Conservation (phyloP, 495 filamentous ascomycete species). For the Tuber brumale region DNA sequence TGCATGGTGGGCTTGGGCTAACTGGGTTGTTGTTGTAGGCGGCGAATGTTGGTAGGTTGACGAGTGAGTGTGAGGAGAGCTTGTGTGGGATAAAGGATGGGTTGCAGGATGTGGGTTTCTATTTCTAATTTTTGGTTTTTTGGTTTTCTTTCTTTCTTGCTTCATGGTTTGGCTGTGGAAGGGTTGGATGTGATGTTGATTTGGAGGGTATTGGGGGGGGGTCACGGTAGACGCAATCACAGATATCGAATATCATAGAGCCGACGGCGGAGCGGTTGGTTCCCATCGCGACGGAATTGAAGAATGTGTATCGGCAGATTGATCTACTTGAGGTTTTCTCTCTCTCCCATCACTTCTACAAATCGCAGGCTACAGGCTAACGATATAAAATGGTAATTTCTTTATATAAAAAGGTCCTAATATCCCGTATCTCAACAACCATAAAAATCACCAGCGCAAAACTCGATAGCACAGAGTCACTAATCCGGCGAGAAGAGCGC, state of each 20-base stretch:
- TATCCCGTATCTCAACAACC: constrained; percentile 34
- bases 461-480: constrained; percentile 38
- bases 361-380: neutral
- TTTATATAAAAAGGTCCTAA: constrained; percentile 19
- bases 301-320: constrained; percentile 40
- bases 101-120: neutral
- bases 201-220: neutral
- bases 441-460: constrained; percentile 39
- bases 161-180: neutral
- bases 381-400: neutral
- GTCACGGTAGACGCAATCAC: constrained; percentile 31
- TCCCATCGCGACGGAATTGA: constrained; percentile 37
- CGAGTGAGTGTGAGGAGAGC: neutral
- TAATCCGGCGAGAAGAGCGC: constrained; percentile 37
- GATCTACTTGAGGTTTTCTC: constrained; percentile 38
- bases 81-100: neutral
- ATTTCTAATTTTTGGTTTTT: neutral
- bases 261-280: constrained; percentile 37
- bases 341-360: neutral
- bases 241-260: constrained; percentile 40
- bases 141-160: neutral
- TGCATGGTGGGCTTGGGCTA: neutral
- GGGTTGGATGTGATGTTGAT: neutral
- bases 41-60: neutral
- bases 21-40: neutral